Base-by-base conservation (phyloP, 441 rosid genomes). In the Pelargonium citronellum region DNA sequence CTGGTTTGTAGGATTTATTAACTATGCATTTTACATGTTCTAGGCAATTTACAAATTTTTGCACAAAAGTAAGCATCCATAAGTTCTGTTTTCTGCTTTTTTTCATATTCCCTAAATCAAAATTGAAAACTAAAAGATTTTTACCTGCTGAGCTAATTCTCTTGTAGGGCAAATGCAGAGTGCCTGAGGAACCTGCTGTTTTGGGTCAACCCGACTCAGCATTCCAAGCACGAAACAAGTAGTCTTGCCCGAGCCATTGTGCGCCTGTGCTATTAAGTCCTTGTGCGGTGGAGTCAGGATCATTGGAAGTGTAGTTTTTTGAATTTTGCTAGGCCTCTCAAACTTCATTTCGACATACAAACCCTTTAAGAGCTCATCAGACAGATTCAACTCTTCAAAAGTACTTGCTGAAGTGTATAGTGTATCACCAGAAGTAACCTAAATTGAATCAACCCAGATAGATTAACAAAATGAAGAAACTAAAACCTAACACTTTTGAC, bases 201-300 rank as follows among this genome's bases (percentile, higher is more conserved):
- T 79, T 0, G 91, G 88, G 78, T 92, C 91, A 20, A 92, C 85
- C 9, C 99, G 96, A 64, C 92, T 89, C 71, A 95, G 51, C 98
- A 95, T 95, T 22, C 99, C 99, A 17, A 95, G 92, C 55, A 91
- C 95, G 67, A 95, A 95, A 75, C 99, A 95, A 16, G 99, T 95
- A 0, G 99, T 95, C 82, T 95, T 95, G 10, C 99, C 99, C 58
- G 97, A 91, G 66, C 99, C 99, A 71, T 92, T 95, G 73, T 88
- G 97, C 0, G 99, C 99, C 79, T 95, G 99, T 15, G 97, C 99
- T 16, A 95, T 82, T 71, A 95, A 79, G 81, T 95, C 81, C 81
- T 87, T 87, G 73, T 84, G 71, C 0, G 99, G 99, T 12, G 98
- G 94, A 7, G 87, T 92, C 78, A 92, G 69, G 4, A 95, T 95